Percentiles rank a stretch among this genome's conserved stretches.
Evolutionary conservation across 805 yeast genomes (phyloP).

Genomic region (Yamadazyma laniorum): DNA sequence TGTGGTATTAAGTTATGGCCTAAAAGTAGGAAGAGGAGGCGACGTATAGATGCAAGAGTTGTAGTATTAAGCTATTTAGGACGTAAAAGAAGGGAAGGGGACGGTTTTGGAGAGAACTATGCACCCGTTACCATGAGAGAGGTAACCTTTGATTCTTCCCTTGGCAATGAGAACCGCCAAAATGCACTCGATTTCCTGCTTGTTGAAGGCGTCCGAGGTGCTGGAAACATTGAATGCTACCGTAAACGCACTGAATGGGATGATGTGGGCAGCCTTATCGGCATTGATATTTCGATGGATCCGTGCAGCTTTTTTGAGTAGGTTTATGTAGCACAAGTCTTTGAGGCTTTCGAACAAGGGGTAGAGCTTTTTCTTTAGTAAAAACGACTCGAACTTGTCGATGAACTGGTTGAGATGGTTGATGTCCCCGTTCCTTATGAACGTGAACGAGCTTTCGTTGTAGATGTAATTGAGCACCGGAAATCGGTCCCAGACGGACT

Average conservation of each 20-base stretch:
- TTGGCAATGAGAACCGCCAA: slow-evolving; percentile 63
- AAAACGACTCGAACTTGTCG: slow-evolving; percentile 42
- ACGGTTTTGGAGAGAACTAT: slow-evolving; percentile 72
- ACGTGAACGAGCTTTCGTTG: slow-evolving; percentile 43
- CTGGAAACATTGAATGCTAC: slow-evolving; percentile 40
- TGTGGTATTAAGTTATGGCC: no score
- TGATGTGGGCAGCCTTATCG: slow-evolving; percentile 29
- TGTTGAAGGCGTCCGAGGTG: slow-evolving; percentile 13
- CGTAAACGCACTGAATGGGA: slow-evolving; percentile 43
- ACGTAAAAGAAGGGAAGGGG: slow-evolving; percentile 51
- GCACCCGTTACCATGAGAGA: slow-evolving; percentile 72
- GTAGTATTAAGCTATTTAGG: no score
- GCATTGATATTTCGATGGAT: slow-evolving; percentile 19
- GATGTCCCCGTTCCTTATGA: slow-evolving; percentile 57
- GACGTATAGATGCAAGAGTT: no score
- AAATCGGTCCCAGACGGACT: slow-evolving; percentile 34
- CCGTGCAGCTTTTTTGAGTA: slow-evolving; percentile 42
- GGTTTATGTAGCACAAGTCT: slow-evolving; percentile 47
- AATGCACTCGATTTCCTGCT: slow-evolving; percentile 65
- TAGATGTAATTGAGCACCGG: slow-evolving; percentile 46
- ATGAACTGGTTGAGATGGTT: slow-evolving; percentile 47
- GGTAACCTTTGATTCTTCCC: slow-evolving; percentile 71
- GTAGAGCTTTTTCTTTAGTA: slow-evolving; percentile 61
- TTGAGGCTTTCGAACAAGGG: slow-evolving; percentile 54
- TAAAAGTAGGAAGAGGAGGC: no score